Percentiles rank a stretch among this genome's conserved stretches.
Evolutionary conservation across 768 basidiomycete species (phyloP).

Genomic region (Pholiota microspora): DNA sequence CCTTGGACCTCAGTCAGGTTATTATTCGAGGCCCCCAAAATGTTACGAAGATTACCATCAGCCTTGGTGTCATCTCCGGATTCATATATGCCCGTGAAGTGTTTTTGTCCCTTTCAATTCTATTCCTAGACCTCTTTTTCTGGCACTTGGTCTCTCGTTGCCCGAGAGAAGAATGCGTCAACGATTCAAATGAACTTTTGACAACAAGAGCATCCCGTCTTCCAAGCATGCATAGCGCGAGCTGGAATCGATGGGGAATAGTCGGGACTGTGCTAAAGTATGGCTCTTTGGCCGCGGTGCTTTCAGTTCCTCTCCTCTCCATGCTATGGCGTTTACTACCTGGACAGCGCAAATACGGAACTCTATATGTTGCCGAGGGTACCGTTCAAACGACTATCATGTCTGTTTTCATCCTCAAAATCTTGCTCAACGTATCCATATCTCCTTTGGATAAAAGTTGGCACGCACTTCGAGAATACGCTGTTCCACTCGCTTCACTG

Average conservation of each 20-base stretch:
- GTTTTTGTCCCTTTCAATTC: conserved; percentile 52
- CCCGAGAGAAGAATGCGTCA: conserved; percentile 39
- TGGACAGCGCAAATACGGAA: conserved; percentile 34
- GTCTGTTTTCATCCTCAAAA: conserved; percentile 57
- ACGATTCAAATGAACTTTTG: background rate
- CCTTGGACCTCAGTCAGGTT: conserved; percentile 60
- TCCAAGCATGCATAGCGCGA: conserved; percentile 46
- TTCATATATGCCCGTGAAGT: conserved; percentile 58
- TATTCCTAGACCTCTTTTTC: conserved; percentile 62
- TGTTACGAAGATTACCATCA: conserved; percentile 18
- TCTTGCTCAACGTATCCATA: conserved; percentile 55
- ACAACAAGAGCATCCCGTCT: conserved; percentile 10
- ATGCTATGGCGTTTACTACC: conserved; percentile 57
- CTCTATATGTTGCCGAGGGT: conserved; percentile 56
- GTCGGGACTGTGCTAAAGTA: conserved; percentile 53
- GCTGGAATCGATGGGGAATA: conserved; percentile 65
- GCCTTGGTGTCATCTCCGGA: conserved; percentile 28
- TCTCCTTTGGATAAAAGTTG: conserved; percentile 38
- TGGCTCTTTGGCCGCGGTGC: conserved; percentile 40
- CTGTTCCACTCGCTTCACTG: conserved; percentile 50
- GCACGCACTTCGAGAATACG: conserved; percentile 43
- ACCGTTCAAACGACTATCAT: conserved; percentile 59
- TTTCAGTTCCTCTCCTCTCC: conserved; percentile 55
- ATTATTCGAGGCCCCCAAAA: conserved; percentile 37
- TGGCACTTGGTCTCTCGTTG: conserved; percentile 65